phyloP scores from a whole-genome alignment of 176 grass and related monocot genomes.

The Carex kokanica region DNA sequence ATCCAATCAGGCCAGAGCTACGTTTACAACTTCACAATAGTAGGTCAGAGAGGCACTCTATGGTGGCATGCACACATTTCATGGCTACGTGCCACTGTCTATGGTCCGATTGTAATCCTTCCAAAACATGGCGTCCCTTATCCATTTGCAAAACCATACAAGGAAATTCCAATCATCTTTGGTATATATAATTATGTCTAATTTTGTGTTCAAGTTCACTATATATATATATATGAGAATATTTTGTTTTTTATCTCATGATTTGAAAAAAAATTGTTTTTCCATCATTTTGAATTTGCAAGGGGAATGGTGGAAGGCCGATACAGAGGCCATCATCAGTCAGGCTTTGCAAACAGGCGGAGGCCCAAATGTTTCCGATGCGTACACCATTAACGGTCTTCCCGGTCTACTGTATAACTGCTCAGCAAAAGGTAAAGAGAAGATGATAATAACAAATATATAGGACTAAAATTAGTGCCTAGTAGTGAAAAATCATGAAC shows the following conservation, averaged over 20 bases:
- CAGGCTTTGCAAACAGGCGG: constrained; percentile 56
- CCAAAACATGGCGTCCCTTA: constrained; percentile 59
- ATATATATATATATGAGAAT: no score
- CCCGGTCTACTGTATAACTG: constrained; percentile 64
- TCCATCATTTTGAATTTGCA: neutral
- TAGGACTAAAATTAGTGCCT: no score
- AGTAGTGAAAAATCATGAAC: neutral
- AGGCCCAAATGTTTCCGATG: constrained; percentile 68
- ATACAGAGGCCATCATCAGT: constrained; percentile 51
- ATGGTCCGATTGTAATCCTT: constrained; percentile 78
- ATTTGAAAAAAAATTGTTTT: neutral
- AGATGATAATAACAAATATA: neutral
- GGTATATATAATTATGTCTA: constrained; percentile 28
- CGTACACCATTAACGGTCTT: constrained; percentile 63
- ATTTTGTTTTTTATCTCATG: no score
- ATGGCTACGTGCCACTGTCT: constrained; percentile 54
- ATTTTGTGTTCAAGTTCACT: constrained; percentile 3
- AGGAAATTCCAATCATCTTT: constrained; percentile 51
- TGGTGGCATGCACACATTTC: constrained; percentile 73
- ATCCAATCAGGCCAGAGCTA: constrained; percentile 57
- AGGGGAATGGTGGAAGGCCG: constrained; percentile 62
- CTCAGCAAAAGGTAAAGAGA: constrained; percentile 33
- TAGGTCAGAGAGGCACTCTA: constrained; percentile 62
- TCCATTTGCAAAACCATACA: constrained; percentile 56
- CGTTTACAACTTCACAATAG: constrained; percentile 50